Evolutionary conservation across 1,139 yeast species (phyloP).

Genomic region (Magnusiomyces ingens): DNA sequence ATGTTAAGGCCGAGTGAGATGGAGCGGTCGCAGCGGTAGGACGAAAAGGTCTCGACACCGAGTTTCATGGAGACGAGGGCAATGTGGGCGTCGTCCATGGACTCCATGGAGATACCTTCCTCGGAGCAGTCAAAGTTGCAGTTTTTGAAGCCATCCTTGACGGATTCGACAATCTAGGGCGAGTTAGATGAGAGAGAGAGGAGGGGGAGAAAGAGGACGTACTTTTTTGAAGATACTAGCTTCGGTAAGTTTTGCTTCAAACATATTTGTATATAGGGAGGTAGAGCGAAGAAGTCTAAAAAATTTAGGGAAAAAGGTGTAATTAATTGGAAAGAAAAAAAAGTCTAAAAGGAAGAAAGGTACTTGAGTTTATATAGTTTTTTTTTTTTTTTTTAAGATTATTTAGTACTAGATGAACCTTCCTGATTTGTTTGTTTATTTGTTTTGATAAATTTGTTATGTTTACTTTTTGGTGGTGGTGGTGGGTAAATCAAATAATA

Average conservation of each 20-base stretch:
- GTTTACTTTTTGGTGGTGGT: too few relatives aligned
- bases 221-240: conserved; percentile 83
- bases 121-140: conserved; percentile 97
- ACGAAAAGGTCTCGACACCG: conserved; percentile 85
- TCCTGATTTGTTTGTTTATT: too few relatives aligned
- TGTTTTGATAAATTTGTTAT: too few relatives aligned
- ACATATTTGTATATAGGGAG: conserved; percentile 43
- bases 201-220: conserved; percentile 19
- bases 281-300: too few relatives aligned
- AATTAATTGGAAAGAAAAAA: too few relatives aligned
- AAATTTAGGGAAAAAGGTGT: too few relatives aligned
- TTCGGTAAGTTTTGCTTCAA: conserved; percentile 95
- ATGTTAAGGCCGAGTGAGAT: conserved; percentile 89
- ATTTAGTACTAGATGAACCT: too few relatives aligned
- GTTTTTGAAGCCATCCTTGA: conserved; percentile 86
- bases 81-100: conserved; percentile 96
- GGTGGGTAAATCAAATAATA: too few relatives aligned
- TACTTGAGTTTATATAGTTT: too few relatives aligned
- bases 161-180: conserved; percentile 67
- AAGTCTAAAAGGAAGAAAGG: too few relatives aligned
- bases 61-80: conserved; percentile 81
- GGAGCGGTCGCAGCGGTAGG: conserved; percentile 93
- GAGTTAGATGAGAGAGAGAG: neutral
- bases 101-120: conserved; percentile 92
- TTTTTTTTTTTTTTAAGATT: too few relatives aligned